Base-by-base conservation (phyloP, 352 stramenopile species). In the Pythium pyrilobum region DNA sequence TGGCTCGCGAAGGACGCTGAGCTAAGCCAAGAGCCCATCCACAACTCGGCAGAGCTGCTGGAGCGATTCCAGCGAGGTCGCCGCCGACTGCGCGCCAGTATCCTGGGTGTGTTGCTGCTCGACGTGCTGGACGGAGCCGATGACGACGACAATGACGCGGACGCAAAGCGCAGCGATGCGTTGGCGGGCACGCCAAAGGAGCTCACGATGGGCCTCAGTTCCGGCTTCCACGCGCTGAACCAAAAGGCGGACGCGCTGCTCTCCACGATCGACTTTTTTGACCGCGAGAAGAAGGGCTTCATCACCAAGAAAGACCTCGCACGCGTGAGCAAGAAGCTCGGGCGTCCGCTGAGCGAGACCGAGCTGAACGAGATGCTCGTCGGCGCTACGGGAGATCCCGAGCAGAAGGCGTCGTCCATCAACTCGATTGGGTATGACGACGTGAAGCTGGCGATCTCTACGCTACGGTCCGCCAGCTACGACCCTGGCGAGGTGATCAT, bases 291-390 rank as follows among this genome's bases (percentile, higher is more conserved):
- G 36, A 92, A 92, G 42, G 82, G 82, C 3, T 92, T 89, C 52
- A 92, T 92, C 46, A 86, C 79, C 0, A 85, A 82, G 52, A 74
- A 63, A 1, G 82, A 92, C n/a, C 69, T 92, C 41, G 77, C 73
- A 12, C 77, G 82, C 24, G 82, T 91, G 29, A 84, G 76, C 21
- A 69, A 82, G 59, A 75, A 77, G 48, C 79, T 92, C 24, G 82
- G 80, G 40, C 83, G 78, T 11, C 67, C 74, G 7, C 70, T 91
- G 58, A 89, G 70, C 33, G 82, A 90, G 21, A 75, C 58, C n/a
- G 82, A 91, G 43, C 59, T 91, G 33, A 87, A 85, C 43, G 82
- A 92, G 40, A 92, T 92, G 82, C 74, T 92, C n/a, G 77, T 86
- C 2, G 77, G 79, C 5, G 69, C 77, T 1, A 87, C 76, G 2